Evolutionary conservation across 148 eudicot genomes (phyloP).

Genomic region (Cornus suecica): DNA sequence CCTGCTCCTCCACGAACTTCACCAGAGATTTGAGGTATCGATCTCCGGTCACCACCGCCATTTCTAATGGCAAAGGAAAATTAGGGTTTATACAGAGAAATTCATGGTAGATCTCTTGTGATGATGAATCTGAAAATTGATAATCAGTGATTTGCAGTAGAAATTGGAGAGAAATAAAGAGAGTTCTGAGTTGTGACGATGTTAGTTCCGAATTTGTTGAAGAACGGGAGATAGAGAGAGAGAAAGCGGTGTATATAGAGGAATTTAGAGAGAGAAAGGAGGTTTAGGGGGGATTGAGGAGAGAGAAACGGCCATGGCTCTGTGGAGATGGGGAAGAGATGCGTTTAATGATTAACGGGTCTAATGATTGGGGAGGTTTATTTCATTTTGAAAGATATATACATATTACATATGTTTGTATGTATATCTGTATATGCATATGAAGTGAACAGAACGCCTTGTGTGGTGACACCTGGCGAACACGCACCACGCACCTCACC

Average conservation of each 20-base stretch:
- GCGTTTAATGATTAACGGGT: neutral
- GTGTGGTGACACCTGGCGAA: neutral
- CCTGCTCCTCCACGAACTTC: constrained; percentile 62
- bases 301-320: constrained; percentile 17
- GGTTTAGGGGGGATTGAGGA: constrained; percentile 26
- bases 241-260: neutral
- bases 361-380: neutral
- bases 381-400: neutral
- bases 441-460: neutral
- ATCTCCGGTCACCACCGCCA: constrained; percentile 82
- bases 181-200: neutral
- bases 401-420: no score
- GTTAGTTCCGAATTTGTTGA: neutral
- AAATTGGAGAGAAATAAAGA: neutral
- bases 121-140: neutral
- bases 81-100: neutral
- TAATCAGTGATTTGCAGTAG: neutral
- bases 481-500: neutral
- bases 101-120: neutral
- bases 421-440: no score
- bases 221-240: neutral
- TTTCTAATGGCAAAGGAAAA: constrained; percentile 3
- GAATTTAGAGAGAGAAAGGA: constrained; percentile 5
- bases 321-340: neutral
- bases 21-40: constrained; percentile 80